These are phyloP conservation scores for Fermentozyma sake DNA, from an alignment of 1,139 yeast species.

Conservation along the genomic window DNA sequence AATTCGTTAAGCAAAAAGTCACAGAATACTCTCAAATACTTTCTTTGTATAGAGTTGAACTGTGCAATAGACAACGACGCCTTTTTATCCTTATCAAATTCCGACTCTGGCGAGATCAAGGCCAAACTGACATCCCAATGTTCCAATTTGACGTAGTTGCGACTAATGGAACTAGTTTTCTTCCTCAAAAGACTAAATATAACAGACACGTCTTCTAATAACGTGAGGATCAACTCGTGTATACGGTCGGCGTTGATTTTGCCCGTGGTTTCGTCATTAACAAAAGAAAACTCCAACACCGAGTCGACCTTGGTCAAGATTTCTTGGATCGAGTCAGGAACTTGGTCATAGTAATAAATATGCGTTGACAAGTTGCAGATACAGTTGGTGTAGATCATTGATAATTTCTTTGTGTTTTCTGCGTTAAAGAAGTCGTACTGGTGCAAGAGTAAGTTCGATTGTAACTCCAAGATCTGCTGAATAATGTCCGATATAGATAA, in stretches of 20 bases:
- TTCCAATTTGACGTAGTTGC: conserved; percentile 40
- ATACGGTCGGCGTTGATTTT: conserved; percentile 11
- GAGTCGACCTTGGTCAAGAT: conserved; percentile 39
- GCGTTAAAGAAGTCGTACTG: conserved; percentile 18
- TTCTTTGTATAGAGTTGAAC: conserved; percentile 27
- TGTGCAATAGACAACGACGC: conserved; percentile 19
- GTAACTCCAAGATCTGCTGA: conserved; percentile 58
- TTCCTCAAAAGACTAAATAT: conserved; percentile 28
- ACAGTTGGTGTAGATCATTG: conserved; percentile 38
- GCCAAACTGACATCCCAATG: conserved; percentile 42
- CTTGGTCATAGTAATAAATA: conserved; percentile 73
- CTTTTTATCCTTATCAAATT: conserved; percentile 9
- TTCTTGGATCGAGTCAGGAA: conserved; percentile 69
- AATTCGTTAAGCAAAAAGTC: conserved; percentile 33
- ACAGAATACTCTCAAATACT: conserved; percentile 30
- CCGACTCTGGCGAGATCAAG: conserved; percentile 26
- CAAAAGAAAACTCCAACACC: conserved; percentile 17
- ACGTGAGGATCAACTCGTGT: conserved; percentile 21
- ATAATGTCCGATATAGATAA: conserved; percentile 81
- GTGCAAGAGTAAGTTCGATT: conserved; percentile 40
- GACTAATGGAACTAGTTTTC: conserved; percentile 30
- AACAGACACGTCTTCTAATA: conserved; percentile 30
- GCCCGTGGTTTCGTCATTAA: conserved; percentile 8
- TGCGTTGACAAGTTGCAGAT: conserved; percentile 66
- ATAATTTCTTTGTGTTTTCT: conserved; percentile 22